phyloP scores from a whole-genome alignment of 1,284 basidiomycete genomes.

The Cryptococcus sp. region DNA sequence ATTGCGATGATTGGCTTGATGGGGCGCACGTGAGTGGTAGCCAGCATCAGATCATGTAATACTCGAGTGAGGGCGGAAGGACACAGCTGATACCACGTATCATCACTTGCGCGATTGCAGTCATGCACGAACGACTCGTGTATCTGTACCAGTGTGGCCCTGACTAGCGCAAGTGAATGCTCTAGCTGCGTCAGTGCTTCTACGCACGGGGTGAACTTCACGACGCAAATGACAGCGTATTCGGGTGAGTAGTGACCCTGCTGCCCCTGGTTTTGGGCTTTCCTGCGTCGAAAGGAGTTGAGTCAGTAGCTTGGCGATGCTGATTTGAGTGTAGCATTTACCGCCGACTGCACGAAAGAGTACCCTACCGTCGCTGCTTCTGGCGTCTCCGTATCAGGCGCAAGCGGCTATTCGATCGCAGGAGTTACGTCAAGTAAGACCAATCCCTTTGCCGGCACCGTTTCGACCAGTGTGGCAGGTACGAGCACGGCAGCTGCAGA shows the following conservation, averaged over 20 bases:
- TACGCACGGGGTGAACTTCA: slow-evolving; percentile 5
- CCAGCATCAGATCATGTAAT: too few relatives aligned
- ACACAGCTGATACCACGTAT: neutral
- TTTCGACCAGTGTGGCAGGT: neutral
- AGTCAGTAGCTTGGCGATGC: too few relatives aligned
- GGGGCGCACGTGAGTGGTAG: slow-evolving; percentile 18
- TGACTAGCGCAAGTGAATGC: slow-evolving; percentile 18
- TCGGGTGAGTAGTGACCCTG: slow-evolving; percentile 5
- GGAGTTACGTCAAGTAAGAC: neutral
- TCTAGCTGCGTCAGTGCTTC: slow-evolving; percentile 21
- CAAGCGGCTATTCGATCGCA: neutral
- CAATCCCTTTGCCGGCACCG: neutral
- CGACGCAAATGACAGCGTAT: slow-evolving; percentile 13
- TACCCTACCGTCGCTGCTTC: neutral
- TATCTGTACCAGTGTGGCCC: slow-evolving; percentile 23
- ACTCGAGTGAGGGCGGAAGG: too few relatives aligned
- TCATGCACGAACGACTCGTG: slow-evolving; percentile 26
- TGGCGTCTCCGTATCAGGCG: neutral
- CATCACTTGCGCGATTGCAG: slow-evolving; percentile 1
- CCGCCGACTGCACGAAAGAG: slow-evolving; percentile 14
- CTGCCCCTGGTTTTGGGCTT: neutral
- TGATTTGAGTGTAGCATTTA: slow-evolving; percentile 4
- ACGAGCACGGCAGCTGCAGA: slow-evolving; percentile 1
- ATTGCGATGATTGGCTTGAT: slow-evolving; percentile 14
- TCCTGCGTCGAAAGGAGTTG: too few relatives aligned